phyloP scores from a whole-genome alignment of 2,329 filamentous ascomycete genomes.

The Aspergillus puulaauensis region DNA sequence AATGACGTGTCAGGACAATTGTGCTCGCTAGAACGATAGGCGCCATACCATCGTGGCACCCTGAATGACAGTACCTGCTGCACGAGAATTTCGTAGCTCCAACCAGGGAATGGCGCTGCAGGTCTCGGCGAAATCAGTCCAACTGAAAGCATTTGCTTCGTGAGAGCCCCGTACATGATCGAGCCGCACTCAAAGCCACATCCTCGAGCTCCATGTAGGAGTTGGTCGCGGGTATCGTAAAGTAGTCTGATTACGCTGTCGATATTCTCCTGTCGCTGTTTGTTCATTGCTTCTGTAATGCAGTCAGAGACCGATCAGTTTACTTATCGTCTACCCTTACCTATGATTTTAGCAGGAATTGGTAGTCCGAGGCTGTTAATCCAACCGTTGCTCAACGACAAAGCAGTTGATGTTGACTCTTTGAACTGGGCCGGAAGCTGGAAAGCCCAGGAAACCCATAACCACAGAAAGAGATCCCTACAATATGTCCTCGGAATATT shows the following conservation, averaged over 20 bases:
- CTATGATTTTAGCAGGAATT: conserved; percentile 15
- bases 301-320: conserved; percentile 5
- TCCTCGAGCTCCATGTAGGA: conserved; percentile 13
- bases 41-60: conserved; percentile 12
- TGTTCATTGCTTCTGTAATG: conserved; percentile 17
- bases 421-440: conserved; percentile 15
- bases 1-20: not conserved
- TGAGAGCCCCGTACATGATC: conserved; percentile 25
- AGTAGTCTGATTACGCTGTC: conserved; percentile 4
- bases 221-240: conserved; percentile 8
- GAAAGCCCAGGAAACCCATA: conserved; percentile 21
- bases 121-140: conserved; percentile 15
- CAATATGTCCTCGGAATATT: conserved; percentile 5
- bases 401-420: conserved; percentile 15
- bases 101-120: conserved; percentile 13
- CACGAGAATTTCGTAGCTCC: conserved; percentile 10
- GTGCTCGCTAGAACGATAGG: not conserved
- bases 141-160: conserved; percentile 14
- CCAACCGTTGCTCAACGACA: conserved; percentile 14
- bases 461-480: conserved; percentile 7
- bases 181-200: conserved; percentile 25
- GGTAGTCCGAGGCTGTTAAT: conserved; percentile 21
- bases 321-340: conserved; percentile 9
- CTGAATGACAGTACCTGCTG: conserved; percentile 10
- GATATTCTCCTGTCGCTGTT: conserved; percentile 15